Conservation (phyloP, 495 filamentous ascomycete genomes). For the Penicillium coffeae region DNA sequence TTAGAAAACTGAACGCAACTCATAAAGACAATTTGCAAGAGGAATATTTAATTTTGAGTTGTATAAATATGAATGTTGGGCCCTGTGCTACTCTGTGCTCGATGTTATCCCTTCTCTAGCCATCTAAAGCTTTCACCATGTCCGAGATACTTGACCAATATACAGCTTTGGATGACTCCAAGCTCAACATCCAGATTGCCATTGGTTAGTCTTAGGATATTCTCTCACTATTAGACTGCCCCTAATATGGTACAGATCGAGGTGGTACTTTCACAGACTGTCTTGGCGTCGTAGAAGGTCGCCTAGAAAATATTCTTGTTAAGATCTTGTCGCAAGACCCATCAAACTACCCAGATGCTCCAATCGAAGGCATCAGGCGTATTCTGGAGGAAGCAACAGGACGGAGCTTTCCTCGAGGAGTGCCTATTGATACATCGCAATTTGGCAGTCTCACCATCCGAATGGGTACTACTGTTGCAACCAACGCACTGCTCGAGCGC, state of each 20-base stretch:
- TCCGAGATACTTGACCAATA: too few species aligned
- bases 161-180: background rate
- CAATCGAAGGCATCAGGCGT: slow-evolving; percentile 17
- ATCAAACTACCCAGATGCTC: slow-evolving; percentile 18
- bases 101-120: too few species aligned
- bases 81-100: too few species aligned
- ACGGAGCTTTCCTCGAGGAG: slow-evolving; percentile 11
- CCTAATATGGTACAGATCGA: slow-evolving; percentile 17
- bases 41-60: too few species aligned
- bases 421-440: slow-evolving; percentile 10
- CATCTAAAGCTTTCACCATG: slow-evolving; percentile 7
- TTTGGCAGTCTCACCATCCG: slow-evolving; percentile 9
- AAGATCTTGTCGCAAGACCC: slow-evolving; percentile 16
- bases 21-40: too few species aligned
- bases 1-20: too few species aligned
- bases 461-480: slow-evolving; percentile 88
- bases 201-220: slow-evolving; percentile 21
- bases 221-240: background rate
- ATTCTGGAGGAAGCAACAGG: slow-evolving; percentile 19
- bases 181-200: background rate
- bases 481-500: slow-evolving; percentile 78
- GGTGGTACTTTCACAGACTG: slow-evolving; percentile 25
- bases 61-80: too few species aligned
- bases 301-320: slow-evolving; percentile 14
- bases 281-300: slow-evolving; percentile 8